Evolutionary conservation across 345 rosid species (phyloP).

Genomic region (Eucalyptus microcorys): DNA sequence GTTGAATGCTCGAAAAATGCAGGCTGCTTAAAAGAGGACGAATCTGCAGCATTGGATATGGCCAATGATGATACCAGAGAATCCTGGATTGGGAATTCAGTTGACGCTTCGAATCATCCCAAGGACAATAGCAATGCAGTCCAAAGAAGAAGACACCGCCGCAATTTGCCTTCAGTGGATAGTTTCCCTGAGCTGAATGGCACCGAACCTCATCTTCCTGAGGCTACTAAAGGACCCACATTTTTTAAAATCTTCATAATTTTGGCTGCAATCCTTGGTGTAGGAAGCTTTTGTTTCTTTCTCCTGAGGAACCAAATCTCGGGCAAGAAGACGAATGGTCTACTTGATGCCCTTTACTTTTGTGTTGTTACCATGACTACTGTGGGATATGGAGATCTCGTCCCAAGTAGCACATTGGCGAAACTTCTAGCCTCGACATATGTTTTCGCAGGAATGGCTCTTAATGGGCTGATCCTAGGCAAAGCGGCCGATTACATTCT

Average conservation of each 20-base stretch:
- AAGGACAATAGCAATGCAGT: neutral
- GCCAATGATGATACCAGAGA: conserved; percentile 13
- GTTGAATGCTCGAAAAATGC: neutral
- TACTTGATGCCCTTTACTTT: conserved; percentile 42
- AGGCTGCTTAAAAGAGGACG: neutral
- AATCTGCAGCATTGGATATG: conserved; percentile 1
- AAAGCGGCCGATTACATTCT: conserved; percentile 43
- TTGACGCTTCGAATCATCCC: neutral
- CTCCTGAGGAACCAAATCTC: conserved; percentile 21
- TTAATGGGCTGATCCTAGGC: conserved; percentile 28
- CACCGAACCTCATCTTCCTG: neutral
- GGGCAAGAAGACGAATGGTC: conserved; percentile 35
- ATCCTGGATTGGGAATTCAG: conserved; percentile 10
- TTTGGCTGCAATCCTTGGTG: conserved; percentile 14
- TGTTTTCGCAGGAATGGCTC: conserved; percentile 38
- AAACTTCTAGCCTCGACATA: conserved; percentile 31
- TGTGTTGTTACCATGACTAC: conserved; percentile 52
- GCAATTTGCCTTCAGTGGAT: neutral
- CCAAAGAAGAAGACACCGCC: conserved; percentile 12
- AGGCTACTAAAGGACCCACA: neutral
- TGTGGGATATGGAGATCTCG: conserved; percentile 55
- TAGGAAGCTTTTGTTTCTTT: conserved; percentile 31
- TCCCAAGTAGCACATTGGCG: conserved; percentile 20
- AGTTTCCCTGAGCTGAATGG: neutral
- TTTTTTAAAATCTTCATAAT: conserved; percentile 5